Conservation (phyloP, 2,329 filamentous ascomycete genomes). For the Fusarium nurragi region DNA sequence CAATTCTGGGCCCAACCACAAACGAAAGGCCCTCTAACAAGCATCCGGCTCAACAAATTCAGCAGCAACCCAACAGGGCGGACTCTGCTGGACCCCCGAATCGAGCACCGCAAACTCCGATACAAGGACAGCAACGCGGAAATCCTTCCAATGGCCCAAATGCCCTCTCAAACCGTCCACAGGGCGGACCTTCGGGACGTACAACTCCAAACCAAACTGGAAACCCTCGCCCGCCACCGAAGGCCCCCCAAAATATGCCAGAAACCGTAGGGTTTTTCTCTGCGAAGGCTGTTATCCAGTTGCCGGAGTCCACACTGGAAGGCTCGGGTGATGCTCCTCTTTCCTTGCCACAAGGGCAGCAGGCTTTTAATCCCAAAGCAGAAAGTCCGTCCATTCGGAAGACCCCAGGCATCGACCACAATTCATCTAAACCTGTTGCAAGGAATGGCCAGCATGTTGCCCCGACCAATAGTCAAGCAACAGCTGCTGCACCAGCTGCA, state of each 20-base stretch:
- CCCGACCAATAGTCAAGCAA: slow-evolving; percentile 48
- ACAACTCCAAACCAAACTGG: slow-evolving; percentile 36
- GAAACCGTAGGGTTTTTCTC: slow-evolving; percentile 74
- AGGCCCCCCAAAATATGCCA: slow-evolving; percentile 36
- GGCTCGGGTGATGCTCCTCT: slow-evolving; percentile 53
- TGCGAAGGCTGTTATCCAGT: slow-evolving; percentile 69
- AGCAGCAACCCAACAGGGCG: slow-evolving; percentile 36
- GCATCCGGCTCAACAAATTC: slow-evolving; percentile 32
- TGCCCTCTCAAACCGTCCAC: slow-evolving; percentile 37
- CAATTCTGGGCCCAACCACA: slow-evolving; percentile 30
- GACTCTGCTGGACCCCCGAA: slow-evolving; percentile 28
- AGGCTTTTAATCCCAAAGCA: slow-evolving; percentile 76
- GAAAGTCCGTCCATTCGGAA: slow-evolving; percentile 89
- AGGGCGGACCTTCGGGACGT: slow-evolving; percentile 20
- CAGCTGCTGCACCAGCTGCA: slow-evolving; percentile 19
- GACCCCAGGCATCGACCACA: slow-evolving; percentile 87
- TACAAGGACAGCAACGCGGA: slow-evolving; percentile 42
- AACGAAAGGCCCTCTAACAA: slow-evolving; percentile 37
- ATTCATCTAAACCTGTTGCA: slow-evolving; percentile 76
- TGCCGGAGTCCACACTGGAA: slow-evolving; percentile 57
- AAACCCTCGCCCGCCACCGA: slow-evolving; percentile 47
- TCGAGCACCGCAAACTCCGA: slow-evolving; percentile 49
- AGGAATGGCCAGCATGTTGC: slow-evolving; percentile 64
- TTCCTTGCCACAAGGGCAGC: slow-evolving; percentile 55
- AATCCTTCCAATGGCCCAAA: slow-evolving; percentile 35